Evolutionary conservation across 1,284 basidiomycete species (phyloP).

Genomic region (Baeospora myosura): DNA sequence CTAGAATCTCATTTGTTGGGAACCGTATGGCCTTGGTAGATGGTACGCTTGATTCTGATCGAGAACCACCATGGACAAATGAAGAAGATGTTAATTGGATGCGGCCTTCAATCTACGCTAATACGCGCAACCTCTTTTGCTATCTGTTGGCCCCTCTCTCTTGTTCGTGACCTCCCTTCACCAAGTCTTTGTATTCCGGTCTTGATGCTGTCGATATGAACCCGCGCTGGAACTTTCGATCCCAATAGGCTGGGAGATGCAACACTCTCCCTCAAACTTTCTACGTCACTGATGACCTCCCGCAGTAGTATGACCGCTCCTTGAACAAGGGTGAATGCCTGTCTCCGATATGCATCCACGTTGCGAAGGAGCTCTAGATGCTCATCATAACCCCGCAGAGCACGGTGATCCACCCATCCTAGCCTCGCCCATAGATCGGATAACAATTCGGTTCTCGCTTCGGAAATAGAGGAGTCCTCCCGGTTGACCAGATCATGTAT

Average conservation of each 20-base stretch:
- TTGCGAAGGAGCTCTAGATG: conserved; percentile 47
- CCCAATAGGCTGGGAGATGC: conserved; percentile 55
- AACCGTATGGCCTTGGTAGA: too few species aligned
- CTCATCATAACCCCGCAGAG: conserved; percentile 38
- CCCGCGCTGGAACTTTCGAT: conserved; percentile 52
- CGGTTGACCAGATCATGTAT: conserved; percentile 51
- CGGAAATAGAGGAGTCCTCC: conserved; percentile 42
- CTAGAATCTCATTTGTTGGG: too few species aligned
- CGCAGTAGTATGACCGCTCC: conserved; percentile 53
- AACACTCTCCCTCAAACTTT: conserved; percentile 61
- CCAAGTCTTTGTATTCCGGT: conserved; percentile 55
- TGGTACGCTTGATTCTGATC: too few species aligned
- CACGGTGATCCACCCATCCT: conserved; percentile 49
- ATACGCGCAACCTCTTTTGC: conserved; percentile 20
- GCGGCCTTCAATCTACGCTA: conserved; percentile 1
- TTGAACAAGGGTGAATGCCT: conserved; percentile 55
- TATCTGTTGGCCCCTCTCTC: conserved; percentile 29
- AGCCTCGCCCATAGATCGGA: conserved; percentile 59
- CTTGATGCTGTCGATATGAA: conserved; percentile 64
- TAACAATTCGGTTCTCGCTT: conserved; percentile 46
- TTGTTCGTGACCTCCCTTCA: conserved; percentile 44
- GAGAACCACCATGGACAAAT: too few species aligned
- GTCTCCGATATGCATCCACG: conserved; percentile 46
- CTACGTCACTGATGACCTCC: conserved; percentile 62
- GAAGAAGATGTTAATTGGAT: too few species aligned